phyloP scores from a whole-genome alignment of 1,139 yeast species.

The Yamadazyma epiphylla region DNA sequence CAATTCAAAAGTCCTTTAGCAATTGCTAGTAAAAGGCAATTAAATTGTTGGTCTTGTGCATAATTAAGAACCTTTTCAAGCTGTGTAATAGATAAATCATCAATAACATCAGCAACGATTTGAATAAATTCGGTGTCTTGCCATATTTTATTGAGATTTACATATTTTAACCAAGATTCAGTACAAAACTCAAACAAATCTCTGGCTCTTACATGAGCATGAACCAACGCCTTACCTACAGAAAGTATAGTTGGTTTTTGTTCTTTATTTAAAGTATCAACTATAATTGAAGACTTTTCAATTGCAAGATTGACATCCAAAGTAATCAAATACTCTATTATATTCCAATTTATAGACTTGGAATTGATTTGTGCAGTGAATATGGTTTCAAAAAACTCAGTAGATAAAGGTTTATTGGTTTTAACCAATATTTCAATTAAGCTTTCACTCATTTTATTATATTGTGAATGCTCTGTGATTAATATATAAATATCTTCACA shows the following conservation, averaged over 20 bases:
- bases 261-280: constrained; percentile 15
- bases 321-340: constrained; percentile 40
- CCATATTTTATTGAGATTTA: constrained; percentile 22
- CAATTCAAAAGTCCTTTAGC: constrained; percentile 35
- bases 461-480: constrained; percentile 24
- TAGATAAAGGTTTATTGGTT: constrained; percentile 47
- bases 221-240: constrained; percentile 39
- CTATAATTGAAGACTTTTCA: constrained; percentile 25
- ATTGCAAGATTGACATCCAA: constrained; percentile 53
- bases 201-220: constrained; percentile 55
- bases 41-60: constrained; percentile 6
- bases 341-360: constrained; percentile 34
- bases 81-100: constrained; percentile 47
- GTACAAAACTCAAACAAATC: constrained; percentile 50
- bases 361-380: constrained; percentile 24
- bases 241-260: constrained; percentile 8
- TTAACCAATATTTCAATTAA: constrained; percentile 35
- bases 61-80: constrained; percentile 17
- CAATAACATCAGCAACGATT: constrained; percentile 35
- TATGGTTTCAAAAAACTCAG: constrained; percentile 37
- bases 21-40: constrained; percentile 31
- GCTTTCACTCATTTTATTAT: constrained; percentile 30
- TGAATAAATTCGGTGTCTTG: constrained; percentile 24
- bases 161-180: constrained; percentile 39
- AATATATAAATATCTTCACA: constrained; percentile 43